These are phyloP conservation scores for Pyricularia pennisetigena DNA, from an alignment of 2,329 filamentous ascomycete species.

Conservation along the genomic window DNA sequence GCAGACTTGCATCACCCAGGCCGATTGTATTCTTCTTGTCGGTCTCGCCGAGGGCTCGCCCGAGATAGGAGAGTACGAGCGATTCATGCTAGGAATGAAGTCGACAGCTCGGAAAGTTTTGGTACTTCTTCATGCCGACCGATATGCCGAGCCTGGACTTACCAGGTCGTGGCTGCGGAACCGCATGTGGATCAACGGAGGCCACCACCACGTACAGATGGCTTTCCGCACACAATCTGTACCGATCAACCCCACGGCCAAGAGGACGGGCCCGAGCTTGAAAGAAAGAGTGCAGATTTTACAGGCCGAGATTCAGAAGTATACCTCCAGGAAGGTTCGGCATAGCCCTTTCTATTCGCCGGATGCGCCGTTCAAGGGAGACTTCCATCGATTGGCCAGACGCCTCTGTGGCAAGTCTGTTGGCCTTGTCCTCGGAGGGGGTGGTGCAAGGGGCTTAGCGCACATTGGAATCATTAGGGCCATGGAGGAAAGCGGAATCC, in stretches of 20 bases:
- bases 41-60: constrained; percentile 85
- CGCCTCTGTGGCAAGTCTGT: constrained; percentile 90
- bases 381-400: constrained; percentile 88
- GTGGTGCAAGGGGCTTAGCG: constrained; percentile 82
- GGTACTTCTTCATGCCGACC: constrained; percentile 79
- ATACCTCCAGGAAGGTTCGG: constrained; percentile 85
- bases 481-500: constrained; percentile 91
- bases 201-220: constrained; percentile 98
- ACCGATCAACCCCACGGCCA: constrained; percentile 63
- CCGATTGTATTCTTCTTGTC: constrained; percentile 89
- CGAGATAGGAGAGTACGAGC: constrained; percentile 89
- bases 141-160: constrained; percentile 75
- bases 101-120: constrained; percentile 91
- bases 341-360: constrained; percentile 84
- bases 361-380: constrained; percentile 88
- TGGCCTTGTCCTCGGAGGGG: constrained; percentile 86
- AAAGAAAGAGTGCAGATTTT: constrained; percentile 91
- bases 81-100: constrained; percentile 93
- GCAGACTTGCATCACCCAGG: constrained; percentile 92
- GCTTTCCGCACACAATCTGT: constrained; percentile 67
- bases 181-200: constrained; percentile 94
- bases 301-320: constrained; percentile 96
- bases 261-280: constrained; percentile 72
- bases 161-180: constrained; percentile 87
- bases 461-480: constrained; percentile 92